A percentile compares a stretch with the other conserved stretches of the same genome.
These are phyloP conservation scores for Circinella minor DNA, from an alignment of 371 early-diverging fungal species.

Conservation along the genomic window DNA sequence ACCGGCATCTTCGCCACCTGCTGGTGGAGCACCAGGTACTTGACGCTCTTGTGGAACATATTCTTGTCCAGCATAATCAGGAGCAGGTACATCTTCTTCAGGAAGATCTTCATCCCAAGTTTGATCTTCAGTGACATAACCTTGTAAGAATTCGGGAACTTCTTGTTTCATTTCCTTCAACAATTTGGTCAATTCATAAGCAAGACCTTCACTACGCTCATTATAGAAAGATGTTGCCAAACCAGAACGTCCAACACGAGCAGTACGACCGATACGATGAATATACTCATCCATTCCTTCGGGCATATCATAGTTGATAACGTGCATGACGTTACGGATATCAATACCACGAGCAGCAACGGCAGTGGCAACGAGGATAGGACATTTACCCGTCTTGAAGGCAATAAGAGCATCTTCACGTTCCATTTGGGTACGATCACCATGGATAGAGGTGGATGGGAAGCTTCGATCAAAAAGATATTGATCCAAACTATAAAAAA, in stretches of 20 bases:
- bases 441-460: slow-evolving; percentile 75
- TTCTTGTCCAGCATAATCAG: slow-evolving; percentile 54
- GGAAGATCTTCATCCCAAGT: slow-evolving; percentile 54
- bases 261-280: slow-evolving; percentile 83
- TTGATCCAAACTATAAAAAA: slow-evolving; percentile 66
- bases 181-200: slow-evolving; percentile 73
- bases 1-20: slow-evolving; percentile 63
- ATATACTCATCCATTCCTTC: slow-evolving; percentile 82
- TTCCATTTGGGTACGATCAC: slow-evolving; percentile 78
- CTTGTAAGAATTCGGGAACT: slow-evolving; percentile 76
- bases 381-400: slow-evolving; percentile 77
- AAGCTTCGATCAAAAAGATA: slow-evolving; percentile 70
- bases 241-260: slow-evolving; percentile 76
- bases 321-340: slow-evolving; percentile 82
- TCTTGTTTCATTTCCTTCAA: slow-evolving; percentile 81
- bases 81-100: slow-evolving; percentile 46
- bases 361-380: slow-evolving; percentile 90
- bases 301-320: slow-evolving; percentile 87
- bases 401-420: slow-evolving; percentile 79
- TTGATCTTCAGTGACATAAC: slow-evolving; percentile 28
- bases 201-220: slow-evolving; percentile 47
- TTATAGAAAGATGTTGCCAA: slow-evolving; percentile 80
- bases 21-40: slow-evolving; percentile 37
- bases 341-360: slow-evolving; percentile 94
- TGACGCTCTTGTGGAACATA: slow-evolving; percentile 43